Base-by-base conservation (phyloP, 495 filamentous ascomycete genomes). In the Penicillium silybi region DNA sequence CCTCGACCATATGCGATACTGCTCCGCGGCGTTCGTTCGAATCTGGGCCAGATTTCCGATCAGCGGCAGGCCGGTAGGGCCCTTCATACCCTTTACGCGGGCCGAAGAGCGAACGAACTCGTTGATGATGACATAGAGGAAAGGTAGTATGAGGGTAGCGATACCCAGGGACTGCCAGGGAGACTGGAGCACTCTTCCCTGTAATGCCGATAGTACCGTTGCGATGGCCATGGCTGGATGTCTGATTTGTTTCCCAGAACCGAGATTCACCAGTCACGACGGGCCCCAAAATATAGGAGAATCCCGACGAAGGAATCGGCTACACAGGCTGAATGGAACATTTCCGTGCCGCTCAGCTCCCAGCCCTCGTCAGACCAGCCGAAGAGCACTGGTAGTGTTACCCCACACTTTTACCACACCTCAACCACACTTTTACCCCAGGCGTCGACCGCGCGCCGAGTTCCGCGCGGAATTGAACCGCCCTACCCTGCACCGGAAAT, bases 21-120 rank as follows among this genome's bases (percentile, higher is more conserved):
- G 78, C 47, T 85, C 72, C 4, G 83, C 78, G 0, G 83, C 81
- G 59, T 85, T 83, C 13, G 67, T 68, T 22, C 74, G 66, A 50
- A 86, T 83, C 43, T 85, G 77, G 9, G 71, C 66, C n/a, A 85
- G 61, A 53, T 85, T 86, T n/a, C 83, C 83, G 39, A 87, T 75
- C 38, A 87, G 55, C 1, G 81, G 82, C 53, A 80, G 66, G 1
- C 82, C 81, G 10, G 60, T 64, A 0, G 83, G 82, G 5, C 83
- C 82, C 13, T 66, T 68, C 45, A 86, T 70, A 16, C 74, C 74
- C 1, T 71, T 59, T 1, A 85, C 71, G 35, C 80, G 74, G 25
- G 72, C 69, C 9, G 71, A 70, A 15, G 65, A 51, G 9, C 80
- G 80, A 46, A 74, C 59, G 41, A 79, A 67, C 52, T 85, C 80